Evolutionary conservation across 352 stramenopile species (phyloP).

Genomic region (Phytophthora cryptogea): DNA sequence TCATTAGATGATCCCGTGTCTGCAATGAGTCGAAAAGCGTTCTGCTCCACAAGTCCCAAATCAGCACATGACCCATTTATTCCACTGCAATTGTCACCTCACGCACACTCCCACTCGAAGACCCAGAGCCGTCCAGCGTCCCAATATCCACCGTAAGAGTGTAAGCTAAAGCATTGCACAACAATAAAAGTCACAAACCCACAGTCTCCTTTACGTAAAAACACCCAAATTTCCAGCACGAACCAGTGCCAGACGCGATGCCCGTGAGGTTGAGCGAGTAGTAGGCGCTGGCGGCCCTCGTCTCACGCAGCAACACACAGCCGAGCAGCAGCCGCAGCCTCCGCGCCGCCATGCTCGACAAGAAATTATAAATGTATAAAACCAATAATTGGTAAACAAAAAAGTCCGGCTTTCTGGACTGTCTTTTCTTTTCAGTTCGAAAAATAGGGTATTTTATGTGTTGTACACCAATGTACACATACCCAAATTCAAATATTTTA

Average conservation of each 20-base stretch:
- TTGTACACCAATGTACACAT: background rate
- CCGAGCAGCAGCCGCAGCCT: slow-evolving; percentile 20
- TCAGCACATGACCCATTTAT: background rate
- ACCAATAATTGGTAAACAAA: no score
- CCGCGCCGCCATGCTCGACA: slow-evolving; percentile 15
- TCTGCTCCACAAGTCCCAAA: slow-evolving; percentile 32
- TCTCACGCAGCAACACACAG: slow-evolving; percentile 21
- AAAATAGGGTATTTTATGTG: background rate
- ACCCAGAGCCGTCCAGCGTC: slow-evolving; percentile 27
- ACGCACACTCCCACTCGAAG: slow-evolving; percentile 32
- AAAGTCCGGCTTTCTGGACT: slow-evolving; percentile 4
- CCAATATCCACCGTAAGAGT: slow-evolving; percentile 44
- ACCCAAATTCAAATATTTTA: background rate
- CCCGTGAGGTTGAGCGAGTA: slow-evolving; percentile 51
- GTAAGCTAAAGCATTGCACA: slow-evolving; percentile 32
- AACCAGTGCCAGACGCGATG: slow-evolving; percentile 50
- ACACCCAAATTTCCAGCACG: background rate
- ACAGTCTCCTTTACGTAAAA: slow-evolving; percentile 14
- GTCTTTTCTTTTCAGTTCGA: slow-evolving; percentile 10
- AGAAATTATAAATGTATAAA: slow-evolving; percentile 1
- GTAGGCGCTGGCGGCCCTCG: slow-evolving; percentile 29
- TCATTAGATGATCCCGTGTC: slow-evolving; percentile 88
- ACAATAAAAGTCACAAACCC: background rate
- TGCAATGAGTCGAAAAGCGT: slow-evolving; percentile 76
- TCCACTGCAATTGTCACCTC: background rate